phyloP scores from a whole-genome alignment of 352 stramenopile genomes.

The Phytophthora parvispora region DNA sequence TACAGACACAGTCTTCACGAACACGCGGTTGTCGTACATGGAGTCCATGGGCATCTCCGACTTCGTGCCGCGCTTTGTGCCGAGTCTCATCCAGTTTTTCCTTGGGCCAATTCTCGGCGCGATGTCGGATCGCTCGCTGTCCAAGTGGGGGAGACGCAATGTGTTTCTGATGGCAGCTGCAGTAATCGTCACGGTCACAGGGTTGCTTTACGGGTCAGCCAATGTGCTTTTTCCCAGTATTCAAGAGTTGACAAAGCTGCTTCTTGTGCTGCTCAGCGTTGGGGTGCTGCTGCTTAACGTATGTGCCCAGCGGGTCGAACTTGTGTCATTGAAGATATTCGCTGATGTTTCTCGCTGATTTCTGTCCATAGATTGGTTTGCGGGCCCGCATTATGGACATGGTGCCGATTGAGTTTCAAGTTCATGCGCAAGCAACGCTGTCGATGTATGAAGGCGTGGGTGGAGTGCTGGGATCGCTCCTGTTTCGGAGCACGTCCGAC shows the following conservation, averaged over 20 bases:
- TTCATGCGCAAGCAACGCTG: conserved; percentile 77
- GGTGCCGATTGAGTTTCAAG: conserved; percentile 80
- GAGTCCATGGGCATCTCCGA: conserved; percentile 72
- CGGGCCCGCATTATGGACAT: conserved; percentile 83
- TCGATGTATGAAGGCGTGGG: conserved; percentile 78
- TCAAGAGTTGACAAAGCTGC: conserved; percentile 47
- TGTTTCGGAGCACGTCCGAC: conserved; percentile 75
- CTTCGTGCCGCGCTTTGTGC: conserved; percentile 70
- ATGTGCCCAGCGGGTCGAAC: not conserved
- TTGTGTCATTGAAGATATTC: too few species aligned
- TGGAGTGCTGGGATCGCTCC: conserved; percentile 61
- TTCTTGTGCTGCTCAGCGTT: conserved; percentile 74
- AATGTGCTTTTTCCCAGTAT: conserved; percentile 68
- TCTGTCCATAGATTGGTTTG: conserved; percentile 58
- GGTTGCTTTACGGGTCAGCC: conserved; percentile 71
- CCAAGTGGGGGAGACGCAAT: conserved; percentile 77
- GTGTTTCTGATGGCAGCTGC: conserved; percentile 67
- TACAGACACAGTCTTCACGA: conserved; percentile 77
- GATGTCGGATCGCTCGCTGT: conserved; percentile 77
- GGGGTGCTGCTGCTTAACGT: conserved; percentile 74
- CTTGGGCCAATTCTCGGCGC: conserved; percentile 77
- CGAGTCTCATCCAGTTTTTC: conserved; percentile 70
- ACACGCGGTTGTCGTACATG: conserved; percentile 78
- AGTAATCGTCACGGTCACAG: conserved; percentile 56
- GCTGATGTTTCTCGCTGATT: conserved; percentile 1